Percentiles rank a stretch among this genome's conserved stretches.
Evolutionary conservation across 129 eudicot species (phyloP).

Genomic region (Pseudognaphalium luteoalbum): DNA sequence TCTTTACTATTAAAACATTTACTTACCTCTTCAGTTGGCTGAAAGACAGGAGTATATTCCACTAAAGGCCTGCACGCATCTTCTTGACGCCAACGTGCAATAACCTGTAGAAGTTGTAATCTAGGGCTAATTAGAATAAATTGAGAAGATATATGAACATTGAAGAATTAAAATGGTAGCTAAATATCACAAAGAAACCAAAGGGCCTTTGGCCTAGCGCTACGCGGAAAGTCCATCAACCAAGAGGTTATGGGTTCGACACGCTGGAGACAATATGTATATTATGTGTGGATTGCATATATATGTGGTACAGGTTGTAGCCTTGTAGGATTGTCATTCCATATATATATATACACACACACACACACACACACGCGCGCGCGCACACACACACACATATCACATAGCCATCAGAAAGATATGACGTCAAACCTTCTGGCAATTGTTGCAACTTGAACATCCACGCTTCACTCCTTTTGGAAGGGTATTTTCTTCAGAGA

Average conservation of each 20-base stretch:
- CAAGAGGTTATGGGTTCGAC: no score
- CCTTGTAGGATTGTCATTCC: no score
- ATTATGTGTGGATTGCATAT: no score
- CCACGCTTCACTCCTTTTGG: slow-evolving; percentile 83
- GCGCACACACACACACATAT: not conserved
- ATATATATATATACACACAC: no score
- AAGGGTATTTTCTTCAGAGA: slow-evolving; percentile 37
- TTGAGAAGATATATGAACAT: not conserved
- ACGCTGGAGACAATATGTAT: no score
- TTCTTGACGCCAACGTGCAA: slow-evolving; percentile 64
- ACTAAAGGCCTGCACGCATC: slow-evolving; percentile 44
- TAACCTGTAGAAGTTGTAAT: slow-evolving; percentile 47
- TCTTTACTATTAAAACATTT: not conserved
- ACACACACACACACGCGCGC: no score
- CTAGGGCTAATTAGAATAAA: slow-evolving; percentile 8
- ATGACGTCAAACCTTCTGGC: slow-evolving; percentile 54
- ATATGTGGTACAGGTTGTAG: no score
- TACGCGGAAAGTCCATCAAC: no score
- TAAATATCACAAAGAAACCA: not conserved
- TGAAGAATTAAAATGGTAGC: not conserved
- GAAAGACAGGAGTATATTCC: slow-evolving; percentile 52
- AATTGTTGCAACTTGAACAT: slow-evolving; percentile 49
- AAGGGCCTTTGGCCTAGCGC: no score
- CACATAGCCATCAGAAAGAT: not conserved
- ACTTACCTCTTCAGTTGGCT: slow-evolving; percentile 79